phyloP scores from a whole-genome alignment of 768 basidiomycete species.

The Lentinula sp. region DNA sequence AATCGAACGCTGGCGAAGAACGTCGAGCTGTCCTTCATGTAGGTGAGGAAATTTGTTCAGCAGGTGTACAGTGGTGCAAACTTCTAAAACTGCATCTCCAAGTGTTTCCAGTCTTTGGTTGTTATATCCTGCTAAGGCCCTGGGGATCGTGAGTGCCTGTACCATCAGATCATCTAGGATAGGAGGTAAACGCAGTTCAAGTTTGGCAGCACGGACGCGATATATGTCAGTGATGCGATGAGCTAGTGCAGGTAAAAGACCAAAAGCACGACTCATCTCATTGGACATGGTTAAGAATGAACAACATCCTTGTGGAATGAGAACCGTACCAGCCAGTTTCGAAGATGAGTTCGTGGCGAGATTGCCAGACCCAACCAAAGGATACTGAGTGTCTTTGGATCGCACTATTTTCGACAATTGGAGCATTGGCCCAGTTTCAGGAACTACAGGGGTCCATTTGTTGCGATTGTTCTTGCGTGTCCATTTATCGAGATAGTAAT shows the following conservation, averaged over 20 bases:
- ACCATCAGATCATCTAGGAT: slow-evolving; percentile 53
- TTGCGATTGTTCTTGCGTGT: slow-evolving; percentile 10
- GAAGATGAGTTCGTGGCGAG: slow-evolving; percentile 20
- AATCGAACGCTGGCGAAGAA: slow-evolving; percentile 56
- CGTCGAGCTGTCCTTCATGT: slow-evolving; percentile 79
- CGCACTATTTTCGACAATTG: slow-evolving; percentile 45
- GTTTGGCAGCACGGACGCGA: slow-evolving; percentile 46
- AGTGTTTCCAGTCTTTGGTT: slow-evolving; percentile 87
- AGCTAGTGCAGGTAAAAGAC: slow-evolving; percentile 59
- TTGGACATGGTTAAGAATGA: slow-evolving; percentile 48
- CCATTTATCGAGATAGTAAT: slow-evolving; percentile 55
- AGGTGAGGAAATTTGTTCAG: slow-evolving; percentile 71
- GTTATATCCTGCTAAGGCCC: slow-evolving; percentile 54
- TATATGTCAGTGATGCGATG: slow-evolving; percentile 62
- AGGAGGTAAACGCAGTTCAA: slow-evolving; percentile 54
- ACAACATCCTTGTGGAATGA: slow-evolving; percentile 42
- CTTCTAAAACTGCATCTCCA: slow-evolving; percentile 78
- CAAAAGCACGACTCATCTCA: slow-evolving; percentile 44
- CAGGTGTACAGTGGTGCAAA: slow-evolving; percentile 70
- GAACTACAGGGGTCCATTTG: slow-evolving; percentile 30
- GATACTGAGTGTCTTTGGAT: slow-evolving; percentile 32
- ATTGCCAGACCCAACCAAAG: slow-evolving; percentile 14
- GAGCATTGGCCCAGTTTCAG: slow-evolving; percentile 55
- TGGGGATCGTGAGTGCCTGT: slow-evolving; percentile 75
- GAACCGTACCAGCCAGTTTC: slow-evolving; percentile 12